These are phyloP conservation scores for Sherardia arvensis DNA, from an alignment of 257 asterid species.

Conservation along the genomic window DNA sequence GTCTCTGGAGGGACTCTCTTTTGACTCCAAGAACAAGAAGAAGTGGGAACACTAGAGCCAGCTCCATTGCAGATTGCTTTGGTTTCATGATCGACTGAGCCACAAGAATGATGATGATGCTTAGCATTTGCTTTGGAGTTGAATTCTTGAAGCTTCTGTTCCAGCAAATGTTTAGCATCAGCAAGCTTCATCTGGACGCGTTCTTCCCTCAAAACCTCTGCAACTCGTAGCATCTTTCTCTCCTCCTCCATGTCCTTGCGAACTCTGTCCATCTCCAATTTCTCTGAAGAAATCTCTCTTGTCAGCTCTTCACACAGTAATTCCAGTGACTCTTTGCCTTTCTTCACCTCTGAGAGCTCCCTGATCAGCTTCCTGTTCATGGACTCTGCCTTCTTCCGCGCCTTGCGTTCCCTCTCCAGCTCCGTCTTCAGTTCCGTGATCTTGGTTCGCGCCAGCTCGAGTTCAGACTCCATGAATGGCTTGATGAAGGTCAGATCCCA, in stretches of 20 bases:
- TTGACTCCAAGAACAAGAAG: constrained; percentile 4
- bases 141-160: constrained; percentile 32
- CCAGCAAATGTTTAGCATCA: constrained; percentile 52
- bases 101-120: constrained; percentile 7
- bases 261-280: constrained; percentile 32
- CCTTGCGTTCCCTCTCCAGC: constrained; percentile 42
- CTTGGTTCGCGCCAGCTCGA: constrained; percentile 40
- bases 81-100: neutral
- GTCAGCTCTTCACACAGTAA: constrained; percentile 44
- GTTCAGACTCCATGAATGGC: constrained; percentile 63
- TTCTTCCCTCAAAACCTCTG: constrained; percentile 78
- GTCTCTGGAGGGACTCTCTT: constrained; percentile 30
- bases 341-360: constrained; percentile 48
- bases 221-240: constrained; percentile 67
- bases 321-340: constrained; percentile 47
- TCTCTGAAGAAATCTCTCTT: constrained; percentile 27
- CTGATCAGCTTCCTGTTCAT: constrained; percentile 32
- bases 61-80: neutral
- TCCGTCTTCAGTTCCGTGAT: constrained; percentile 29
- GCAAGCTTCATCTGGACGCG: constrained; percentile 79
- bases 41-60: neutral
- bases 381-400: constrained; percentile 39
- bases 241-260: constrained; percentile 60
- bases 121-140: neutral
- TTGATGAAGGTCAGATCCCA: constrained; percentile 61